A percentile compares a stretch with the other conserved stretches of the same genome.
These are phyloP conservation scores for Alnus glutinosa DNA, from an alignment of 306 rosid species.

Conservation along the genomic window DNA sequence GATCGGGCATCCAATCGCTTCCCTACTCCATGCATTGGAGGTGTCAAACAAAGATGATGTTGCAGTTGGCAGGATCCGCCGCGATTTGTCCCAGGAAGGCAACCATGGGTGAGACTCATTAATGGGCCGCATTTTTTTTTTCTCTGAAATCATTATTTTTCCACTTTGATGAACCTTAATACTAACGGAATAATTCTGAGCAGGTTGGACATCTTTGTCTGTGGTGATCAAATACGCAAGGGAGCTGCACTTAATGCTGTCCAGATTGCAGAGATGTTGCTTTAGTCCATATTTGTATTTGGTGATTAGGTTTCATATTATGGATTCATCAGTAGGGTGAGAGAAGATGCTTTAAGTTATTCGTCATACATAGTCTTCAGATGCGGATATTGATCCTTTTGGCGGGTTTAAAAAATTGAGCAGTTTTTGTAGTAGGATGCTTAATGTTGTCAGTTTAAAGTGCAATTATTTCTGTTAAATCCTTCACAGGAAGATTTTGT, in stretches of 20 bases:
- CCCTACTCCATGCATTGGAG: constrained; percentile 91
- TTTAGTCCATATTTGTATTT: constrained; percentile 31
- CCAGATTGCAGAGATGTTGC: constrained; percentile 94
- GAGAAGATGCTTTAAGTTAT: constrained; percentile 2
- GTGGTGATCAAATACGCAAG: constrained; percentile 99
- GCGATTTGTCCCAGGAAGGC: constrained; percentile 86
- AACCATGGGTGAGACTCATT: constrained; percentile 60
- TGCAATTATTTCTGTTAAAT: background rate
- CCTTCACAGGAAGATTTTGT: constrained; percentile 24
- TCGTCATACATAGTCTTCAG: background rate
- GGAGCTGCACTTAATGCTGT: constrained; percentile 98
- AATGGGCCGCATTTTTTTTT: background rate
- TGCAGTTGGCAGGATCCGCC: constrained; percentile 93
- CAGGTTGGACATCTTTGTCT: constrained; percentile 92
- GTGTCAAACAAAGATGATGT: constrained; percentile 92
- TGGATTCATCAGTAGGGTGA: background rate
- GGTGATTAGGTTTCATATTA: background rate
- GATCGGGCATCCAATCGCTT: constrained; percentile 74
- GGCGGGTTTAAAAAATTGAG: background rate
- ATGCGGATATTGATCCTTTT: background rate
- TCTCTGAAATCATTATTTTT: background rate
- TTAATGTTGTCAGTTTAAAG: background rate
- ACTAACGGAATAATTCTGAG: constrained; percentile 27
- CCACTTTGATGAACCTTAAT: constrained; percentile 14
- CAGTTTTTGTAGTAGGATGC: constrained; percentile 19